Evolutionary conservation across 495 filamentous ascomycete species (phyloP).

Genomic region (Terfezia boudieri): DNA sequence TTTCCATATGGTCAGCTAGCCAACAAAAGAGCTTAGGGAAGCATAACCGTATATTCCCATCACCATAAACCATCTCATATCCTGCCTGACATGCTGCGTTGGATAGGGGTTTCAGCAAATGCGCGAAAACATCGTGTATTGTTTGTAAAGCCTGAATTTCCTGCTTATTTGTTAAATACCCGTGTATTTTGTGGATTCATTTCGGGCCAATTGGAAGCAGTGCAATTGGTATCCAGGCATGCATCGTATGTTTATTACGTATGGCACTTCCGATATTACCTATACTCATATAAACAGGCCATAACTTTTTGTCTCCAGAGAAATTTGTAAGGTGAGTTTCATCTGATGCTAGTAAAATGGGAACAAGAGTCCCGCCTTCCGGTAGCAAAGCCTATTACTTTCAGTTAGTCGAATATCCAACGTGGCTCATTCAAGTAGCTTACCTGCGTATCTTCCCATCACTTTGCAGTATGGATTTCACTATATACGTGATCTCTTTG

Average conservation of each 20-base stretch:
- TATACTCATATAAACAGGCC: neutral
- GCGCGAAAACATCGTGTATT: neutral
- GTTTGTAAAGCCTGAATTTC: neutral
- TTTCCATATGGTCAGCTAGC: neutral
- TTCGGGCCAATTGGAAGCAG: too few relatives aligned
- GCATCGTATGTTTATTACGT: too few relatives aligned
- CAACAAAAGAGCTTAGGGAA: neutral
- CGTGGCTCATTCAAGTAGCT: too few relatives aligned
- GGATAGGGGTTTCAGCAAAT: neutral
- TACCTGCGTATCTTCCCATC: too few relatives aligned
- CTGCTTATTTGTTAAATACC: neutral
- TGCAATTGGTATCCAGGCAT: too few relatives aligned
- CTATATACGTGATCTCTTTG: neutral
- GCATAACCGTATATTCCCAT: neutral
- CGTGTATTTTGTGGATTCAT: neutral
- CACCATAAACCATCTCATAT: neutral
- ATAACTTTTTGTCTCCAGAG: constrained; percentile 4
- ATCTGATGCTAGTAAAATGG: constrained; percentile 1
- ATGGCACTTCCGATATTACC: too few relatives aligned
- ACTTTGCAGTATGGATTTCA: neutral
- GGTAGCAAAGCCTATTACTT: too few relatives aligned
- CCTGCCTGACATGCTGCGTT: neutral
- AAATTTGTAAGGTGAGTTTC: constrained; percentile 9
- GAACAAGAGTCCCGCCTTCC: too few relatives aligned
- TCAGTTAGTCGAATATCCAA: too few relatives aligned